Evolutionary conservation across 768 basidiomycete genomes (phyloP).

Genomic region (Gloeostereum incarnatum): DNA sequence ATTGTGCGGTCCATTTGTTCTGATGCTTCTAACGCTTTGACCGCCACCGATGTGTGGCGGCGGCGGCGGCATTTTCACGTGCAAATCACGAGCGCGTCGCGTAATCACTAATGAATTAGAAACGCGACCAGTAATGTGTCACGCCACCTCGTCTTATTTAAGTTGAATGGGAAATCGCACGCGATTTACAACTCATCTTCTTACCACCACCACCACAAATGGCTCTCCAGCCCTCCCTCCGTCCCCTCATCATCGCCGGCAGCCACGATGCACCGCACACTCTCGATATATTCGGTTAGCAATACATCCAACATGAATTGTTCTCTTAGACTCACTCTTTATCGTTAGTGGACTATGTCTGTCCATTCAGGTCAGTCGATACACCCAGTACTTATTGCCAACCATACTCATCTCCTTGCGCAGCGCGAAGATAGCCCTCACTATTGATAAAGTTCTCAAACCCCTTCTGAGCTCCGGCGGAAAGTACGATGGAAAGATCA

Average conservation of each 20-base stretch:
- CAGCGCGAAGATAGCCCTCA: conserved; percentile 52
- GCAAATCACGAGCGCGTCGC: too few species aligned
- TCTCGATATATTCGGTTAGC: conserved; percentile 69
- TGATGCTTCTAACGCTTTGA: too few species aligned
- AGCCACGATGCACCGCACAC: conserved; percentile 56
- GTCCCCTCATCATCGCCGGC: conserved; percentile 57
- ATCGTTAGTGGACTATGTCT: conserved; percentile 75
- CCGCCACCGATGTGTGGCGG: too few species aligned
- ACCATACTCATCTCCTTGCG: not conserved
- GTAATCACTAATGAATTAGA: too few species aligned
- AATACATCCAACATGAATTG: not conserved
- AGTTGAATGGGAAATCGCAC: too few species aligned
- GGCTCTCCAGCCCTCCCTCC: conserved; percentile 73
- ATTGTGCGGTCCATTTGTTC: too few species aligned
- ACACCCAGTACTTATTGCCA: not conserved
- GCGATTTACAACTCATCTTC: too few species aligned
- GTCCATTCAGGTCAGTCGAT: conserved; percentile 65
- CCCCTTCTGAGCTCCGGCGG: conserved; percentile 52
- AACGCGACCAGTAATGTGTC: too few species aligned
- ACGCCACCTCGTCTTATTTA: too few species aligned
- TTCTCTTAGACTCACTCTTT: not conserved
- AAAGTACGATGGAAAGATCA: conserved; percentile 64
- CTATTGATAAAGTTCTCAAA: conserved; percentile 50
- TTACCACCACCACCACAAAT: too few species aligned
- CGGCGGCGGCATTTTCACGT: too few species aligned